These are phyloP conservation scores for Talaromyces ruber DNA, from an alignment of 495 filamentous ascomycete genomes.

Conservation along the genomic window DNA sequence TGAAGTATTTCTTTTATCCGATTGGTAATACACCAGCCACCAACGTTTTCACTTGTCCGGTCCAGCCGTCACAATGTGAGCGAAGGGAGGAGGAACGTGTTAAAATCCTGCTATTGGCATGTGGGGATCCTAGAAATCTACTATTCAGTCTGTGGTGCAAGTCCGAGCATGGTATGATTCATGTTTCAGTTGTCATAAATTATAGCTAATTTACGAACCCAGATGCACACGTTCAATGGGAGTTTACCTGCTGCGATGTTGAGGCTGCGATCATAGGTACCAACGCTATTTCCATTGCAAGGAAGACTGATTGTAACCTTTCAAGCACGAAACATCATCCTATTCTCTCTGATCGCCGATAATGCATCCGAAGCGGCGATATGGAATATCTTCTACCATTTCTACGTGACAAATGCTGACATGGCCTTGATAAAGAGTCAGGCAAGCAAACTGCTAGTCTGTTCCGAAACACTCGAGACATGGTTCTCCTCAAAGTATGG, in stretches of 20 bases:
- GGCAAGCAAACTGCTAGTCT: slow-evolving; percentile 23
- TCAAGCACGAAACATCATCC: slow-evolving; percentile 44
- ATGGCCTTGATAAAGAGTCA: slow-evolving; percentile 23
- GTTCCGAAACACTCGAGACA: slow-evolving; percentile 22
- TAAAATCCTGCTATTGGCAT: slow-evolving; percentile 42
- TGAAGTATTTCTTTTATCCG: slow-evolving; percentile 30
- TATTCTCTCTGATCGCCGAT: slow-evolving; percentile 38
- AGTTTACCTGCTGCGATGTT: slow-evolving; percentile 40
- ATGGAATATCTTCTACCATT: slow-evolving; percentile 51
- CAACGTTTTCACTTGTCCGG: slow-evolving; percentile 28
- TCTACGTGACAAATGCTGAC: slow-evolving; percentile 26
- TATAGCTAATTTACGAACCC: background rate
- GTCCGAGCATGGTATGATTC: background rate
- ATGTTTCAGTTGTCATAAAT: background rate
- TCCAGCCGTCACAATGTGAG: background rate
- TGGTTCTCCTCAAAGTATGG: slow-evolving; percentile 32
- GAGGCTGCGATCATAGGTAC: slow-evolving; percentile 31
- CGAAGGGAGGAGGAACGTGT: background rate
- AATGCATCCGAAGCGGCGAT: slow-evolving; percentile 17
- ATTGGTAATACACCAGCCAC: slow-evolving; percentile 44
- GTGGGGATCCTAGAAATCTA: slow-evolving; percentile 43
- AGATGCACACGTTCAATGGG: background rate
- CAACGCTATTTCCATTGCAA: background rate
- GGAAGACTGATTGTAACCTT: slow-evolving; percentile 17
- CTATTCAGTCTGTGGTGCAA: slow-evolving; percentile 29